Percentiles rank a stretch among this genome's conserved stretches.
phyloP scores from a whole-genome alignment of 1,139 yeast species.

The Magnusiomyces tetraspermus region DNA sequence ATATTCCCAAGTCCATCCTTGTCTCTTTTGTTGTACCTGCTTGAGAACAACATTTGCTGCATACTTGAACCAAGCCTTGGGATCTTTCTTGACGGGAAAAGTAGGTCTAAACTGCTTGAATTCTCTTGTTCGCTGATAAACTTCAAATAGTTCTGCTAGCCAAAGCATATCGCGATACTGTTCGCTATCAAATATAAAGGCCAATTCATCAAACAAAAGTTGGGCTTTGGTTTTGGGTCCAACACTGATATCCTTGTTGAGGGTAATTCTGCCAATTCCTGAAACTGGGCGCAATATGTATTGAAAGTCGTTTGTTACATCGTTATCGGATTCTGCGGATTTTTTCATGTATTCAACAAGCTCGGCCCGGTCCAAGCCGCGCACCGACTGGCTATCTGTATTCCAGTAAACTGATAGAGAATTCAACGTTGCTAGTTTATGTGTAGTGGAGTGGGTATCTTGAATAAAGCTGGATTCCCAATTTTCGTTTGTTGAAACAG shows the following conservation, averaged over 20 bases:
- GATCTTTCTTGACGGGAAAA: constrained; percentile 51
- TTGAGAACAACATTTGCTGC: constrained; percentile 63
- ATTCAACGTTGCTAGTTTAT: constrained; percentile 68
- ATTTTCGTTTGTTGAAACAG: constrained; percentile 73
- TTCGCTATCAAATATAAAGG: constrained; percentile 69
- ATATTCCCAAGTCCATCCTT: constrained; percentile 84
- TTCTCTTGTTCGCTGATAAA: constrained; percentile 67
- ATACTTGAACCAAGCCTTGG: constrained; percentile 73
- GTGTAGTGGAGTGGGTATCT: constrained; percentile 55
- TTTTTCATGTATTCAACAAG: constrained; percentile 29
- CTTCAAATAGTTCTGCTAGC: constrained; percentile 73
- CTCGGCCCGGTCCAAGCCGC: constrained; percentile 19
- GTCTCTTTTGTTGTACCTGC: constrained; percentile 73
- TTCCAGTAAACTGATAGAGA: constrained; percentile 80
- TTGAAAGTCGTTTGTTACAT: constrained; percentile 37
- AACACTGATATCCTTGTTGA: constrained; percentile 61
- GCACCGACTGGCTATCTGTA: constrained; percentile 46
- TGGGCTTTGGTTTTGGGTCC: constrained; percentile 69
- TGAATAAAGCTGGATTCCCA: constrained; percentile 87
- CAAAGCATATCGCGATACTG: constrained; percentile 78
- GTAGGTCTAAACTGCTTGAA: constrained; percentile 66
- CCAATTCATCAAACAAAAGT: constrained; percentile 76
- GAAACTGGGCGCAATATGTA: constrained; percentile 79
- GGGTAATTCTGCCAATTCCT: constrained; percentile 73
- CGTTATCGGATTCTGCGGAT: constrained; percentile 22